A percentile compares a stretch with the other conserved stretches of the same genome.
Evolutionary conservation across 495 filamentous ascomycete species (phyloP).

Genomic region (Coniosporium apollinis): DNA sequence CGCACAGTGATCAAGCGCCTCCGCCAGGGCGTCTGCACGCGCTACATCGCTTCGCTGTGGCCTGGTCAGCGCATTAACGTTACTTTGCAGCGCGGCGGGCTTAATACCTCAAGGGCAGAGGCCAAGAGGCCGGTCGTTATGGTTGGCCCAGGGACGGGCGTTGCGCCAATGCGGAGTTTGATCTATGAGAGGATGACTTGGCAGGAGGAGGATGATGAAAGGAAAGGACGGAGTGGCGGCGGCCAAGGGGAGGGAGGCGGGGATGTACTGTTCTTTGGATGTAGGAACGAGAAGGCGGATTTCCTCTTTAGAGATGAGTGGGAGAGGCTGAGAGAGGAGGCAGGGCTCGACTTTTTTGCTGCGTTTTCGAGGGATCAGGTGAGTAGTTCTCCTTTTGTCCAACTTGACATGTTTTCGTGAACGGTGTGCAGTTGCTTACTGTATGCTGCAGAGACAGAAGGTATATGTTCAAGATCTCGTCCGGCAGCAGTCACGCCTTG

Average conservation of each 20-base stretch:
- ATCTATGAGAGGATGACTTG: constrained; percentile 44
- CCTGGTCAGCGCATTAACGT: constrained; percentile 41
- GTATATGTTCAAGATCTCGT: constrained; percentile 83
- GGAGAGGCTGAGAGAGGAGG: constrained; percentile 23
- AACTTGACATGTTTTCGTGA: not conserved
- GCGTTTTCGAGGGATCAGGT: constrained; percentile 72
- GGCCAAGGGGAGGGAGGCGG: constrained; percentile 11
- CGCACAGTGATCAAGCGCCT: constrained; percentile 73
- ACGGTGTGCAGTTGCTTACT: too few relatives aligned
- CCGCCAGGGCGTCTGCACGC: constrained; percentile 76
- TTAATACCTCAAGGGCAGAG: constrained; percentile 29
- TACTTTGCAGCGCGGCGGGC: constrained; percentile 38
- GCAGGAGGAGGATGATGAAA: constrained; percentile 20
- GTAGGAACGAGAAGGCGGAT: constrained; percentile 53
- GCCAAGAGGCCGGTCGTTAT: constrained; percentile 48
- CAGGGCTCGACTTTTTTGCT: constrained; percentile 41
- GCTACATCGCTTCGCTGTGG: constrained; percentile 53
- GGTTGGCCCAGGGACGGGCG: constrained; percentile 77
- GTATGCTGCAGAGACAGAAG: constrained; percentile 32
- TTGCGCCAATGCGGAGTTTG: constrained; percentile 74
- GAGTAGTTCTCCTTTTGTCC: not conserved
- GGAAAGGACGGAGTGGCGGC: constrained; percentile 12
- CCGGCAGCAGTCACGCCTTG: constrained; percentile 35
- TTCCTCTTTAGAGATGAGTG: constrained; percentile 72
- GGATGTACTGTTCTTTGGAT: constrained; percentile 57